Evolutionary conservation across 2,329 filamentous ascomycete species (phyloP).

Genomic region (Pyricularia sp.): DNA sequence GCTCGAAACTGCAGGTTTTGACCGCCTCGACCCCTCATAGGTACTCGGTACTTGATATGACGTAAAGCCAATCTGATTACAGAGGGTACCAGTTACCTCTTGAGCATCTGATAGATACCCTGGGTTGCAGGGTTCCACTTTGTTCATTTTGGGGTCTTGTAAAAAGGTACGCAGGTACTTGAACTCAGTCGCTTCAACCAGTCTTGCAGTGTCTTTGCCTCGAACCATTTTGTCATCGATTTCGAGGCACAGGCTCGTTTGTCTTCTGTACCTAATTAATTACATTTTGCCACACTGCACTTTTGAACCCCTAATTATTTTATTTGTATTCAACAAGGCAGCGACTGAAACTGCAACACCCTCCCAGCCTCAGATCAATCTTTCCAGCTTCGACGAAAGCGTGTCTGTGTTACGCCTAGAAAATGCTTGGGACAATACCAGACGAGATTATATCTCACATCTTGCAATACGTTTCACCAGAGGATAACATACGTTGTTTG

Average conservation of each 20-base stretch:
- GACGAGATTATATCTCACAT: conserved; percentile 82
- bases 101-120: background rate
- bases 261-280: background rate
- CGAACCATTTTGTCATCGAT: background rate
- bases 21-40: background rate
- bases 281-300: background rate
- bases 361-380: background rate
- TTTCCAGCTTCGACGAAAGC: background rate
- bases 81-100: background rate
- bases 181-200: background rate
- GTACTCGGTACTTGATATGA: background rate
- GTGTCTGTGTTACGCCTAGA: background rate
- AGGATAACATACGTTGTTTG: conserved; percentile 38
- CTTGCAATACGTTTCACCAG: conserved; percentile 51
- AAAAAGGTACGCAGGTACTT: background rate
- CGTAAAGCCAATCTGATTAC: background rate
- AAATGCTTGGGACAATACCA: conserved; percentile 36
- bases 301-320: background rate
- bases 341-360: background rate
- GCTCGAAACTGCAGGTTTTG: background rate
- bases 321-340: background rate
- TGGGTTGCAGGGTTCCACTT: background rate
- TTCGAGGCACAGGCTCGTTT: background rate
- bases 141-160: background rate
- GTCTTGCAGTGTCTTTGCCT: background rate